These are phyloP conservation scores for Solanum chilense DNA, from an alignment of 257 asterid genomes.

Conservation along the genomic window DNA sequence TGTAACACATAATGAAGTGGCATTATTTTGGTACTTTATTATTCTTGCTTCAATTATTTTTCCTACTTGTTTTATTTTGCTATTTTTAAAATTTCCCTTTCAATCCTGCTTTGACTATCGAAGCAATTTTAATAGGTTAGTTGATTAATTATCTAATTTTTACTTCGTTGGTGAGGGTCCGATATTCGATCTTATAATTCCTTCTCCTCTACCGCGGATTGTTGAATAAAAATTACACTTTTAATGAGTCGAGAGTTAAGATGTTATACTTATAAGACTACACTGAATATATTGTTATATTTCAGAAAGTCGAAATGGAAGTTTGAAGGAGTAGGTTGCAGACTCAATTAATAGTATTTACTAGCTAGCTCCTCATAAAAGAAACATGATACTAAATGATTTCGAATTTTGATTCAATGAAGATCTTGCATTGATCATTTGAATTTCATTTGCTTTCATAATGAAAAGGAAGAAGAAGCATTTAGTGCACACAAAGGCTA, in stretches of 20 bases:
- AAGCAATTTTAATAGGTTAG: too few species aligned
- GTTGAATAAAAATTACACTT: too few species aligned
- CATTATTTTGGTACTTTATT: not conserved
- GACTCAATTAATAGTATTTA: not conserved
- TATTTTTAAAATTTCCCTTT: not conserved
- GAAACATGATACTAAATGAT: not conserved
- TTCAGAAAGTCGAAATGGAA: not conserved
- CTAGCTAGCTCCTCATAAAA: not conserved
- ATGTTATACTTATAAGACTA: too few species aligned
- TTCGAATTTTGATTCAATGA: not conserved
- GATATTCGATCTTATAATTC: too few species aligned
- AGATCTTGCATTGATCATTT: not conserved
- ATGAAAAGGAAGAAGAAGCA: not conserved
- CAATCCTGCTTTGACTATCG: not conserved
- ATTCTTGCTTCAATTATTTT: not conserved
- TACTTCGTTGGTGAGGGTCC: fast-evolving
- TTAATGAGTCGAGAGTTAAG: too few species aligned
- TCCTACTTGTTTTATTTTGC: not conserved
- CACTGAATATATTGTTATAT: not conserved
- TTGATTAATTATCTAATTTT: too few species aligned
- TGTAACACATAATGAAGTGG: not conserved
- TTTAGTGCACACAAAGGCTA: not conserved
- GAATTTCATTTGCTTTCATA: not conserved
- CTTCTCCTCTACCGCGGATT: too few species aligned
- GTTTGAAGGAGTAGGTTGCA: not conserved